Evolutionary conservation across 2,329 filamentous ascomycete species (phyloP).

Genomic region (Fusarium continuum): DNA sequence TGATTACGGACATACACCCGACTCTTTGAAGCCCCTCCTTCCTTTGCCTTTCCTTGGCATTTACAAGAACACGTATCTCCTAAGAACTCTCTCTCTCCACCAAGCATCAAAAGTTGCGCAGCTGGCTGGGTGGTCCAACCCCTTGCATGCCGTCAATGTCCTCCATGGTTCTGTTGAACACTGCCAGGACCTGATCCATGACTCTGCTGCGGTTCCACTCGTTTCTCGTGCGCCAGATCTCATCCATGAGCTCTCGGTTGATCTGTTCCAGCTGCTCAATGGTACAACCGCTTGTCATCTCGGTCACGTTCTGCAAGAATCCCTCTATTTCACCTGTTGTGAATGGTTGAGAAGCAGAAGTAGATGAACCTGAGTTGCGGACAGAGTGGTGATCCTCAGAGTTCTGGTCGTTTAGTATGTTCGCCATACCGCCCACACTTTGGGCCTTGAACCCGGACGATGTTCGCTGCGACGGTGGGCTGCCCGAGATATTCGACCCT

Average conservation of each 20-base stretch:
- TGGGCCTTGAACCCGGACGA: constrained; percentile 49
- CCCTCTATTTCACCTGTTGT: constrained; percentile 62
- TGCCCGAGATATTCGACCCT: constrained; percentile 44
- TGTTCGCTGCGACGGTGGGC: constrained; percentile 49
- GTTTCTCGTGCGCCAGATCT: constrained; percentile 80
- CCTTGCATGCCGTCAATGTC: constrained; percentile 70
- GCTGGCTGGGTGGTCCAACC: constrained; percentile 56
- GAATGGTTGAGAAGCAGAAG: constrained; percentile 57
- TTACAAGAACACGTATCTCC: constrained; percentile 4
- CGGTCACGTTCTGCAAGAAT: constrained; percentile 71
- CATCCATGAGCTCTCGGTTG: constrained; percentile 88
- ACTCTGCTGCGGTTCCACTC: constrained; percentile 88
- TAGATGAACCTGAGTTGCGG: constrained; percentile 49
- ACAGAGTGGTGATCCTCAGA: constrained; percentile 48
- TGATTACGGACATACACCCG: constrained; percentile 29
- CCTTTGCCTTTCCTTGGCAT: constrained; percentile 7
- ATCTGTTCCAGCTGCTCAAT: constrained; percentile 97
- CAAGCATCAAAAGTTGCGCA: constrained; percentile 28
- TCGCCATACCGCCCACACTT: constrained; percentile 42
- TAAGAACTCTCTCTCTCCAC: neutral
- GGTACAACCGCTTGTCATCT: constrained; percentile 77
- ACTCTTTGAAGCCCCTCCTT: constrained; percentile 28
- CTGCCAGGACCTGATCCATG: constrained; percentile 66
- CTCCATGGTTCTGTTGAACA: constrained; percentile 78
- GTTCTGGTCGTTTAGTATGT: constrained; percentile 53